These are phyloP conservation scores for Saksenaea oblongispora DNA, from an alignment of 371 early-diverging fungal genomes.

Conservation along the genomic window DNA sequence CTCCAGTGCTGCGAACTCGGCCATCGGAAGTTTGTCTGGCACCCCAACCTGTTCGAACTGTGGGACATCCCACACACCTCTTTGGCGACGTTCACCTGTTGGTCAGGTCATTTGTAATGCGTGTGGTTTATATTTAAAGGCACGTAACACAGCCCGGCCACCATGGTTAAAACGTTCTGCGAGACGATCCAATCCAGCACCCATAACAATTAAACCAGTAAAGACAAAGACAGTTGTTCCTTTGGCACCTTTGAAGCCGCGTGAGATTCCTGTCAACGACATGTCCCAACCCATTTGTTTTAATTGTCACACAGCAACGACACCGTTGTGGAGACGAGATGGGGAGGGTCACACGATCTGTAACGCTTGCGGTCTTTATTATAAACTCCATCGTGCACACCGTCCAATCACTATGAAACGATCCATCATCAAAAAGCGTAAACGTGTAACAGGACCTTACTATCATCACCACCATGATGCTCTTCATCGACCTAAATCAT, in stretches of 20 bases:
- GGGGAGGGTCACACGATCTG: conserved; percentile 77
- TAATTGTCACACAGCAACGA: conserved; percentile 81
- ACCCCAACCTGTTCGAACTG: conserved; percentile 83
- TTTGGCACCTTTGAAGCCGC: not conserved
- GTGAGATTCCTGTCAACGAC: not conserved
- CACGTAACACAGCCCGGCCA: conserved; percentile 81
- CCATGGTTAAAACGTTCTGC: conserved; percentile 68
- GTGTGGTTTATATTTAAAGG: conserved; percentile 85
- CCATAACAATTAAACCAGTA: not conserved
- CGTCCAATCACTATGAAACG: conserved; percentile 80
- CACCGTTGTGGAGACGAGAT: conserved; percentile 90
- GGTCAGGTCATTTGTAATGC: conserved; percentile 91
- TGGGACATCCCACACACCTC: conserved; percentile 85
- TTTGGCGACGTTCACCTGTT: conserved; percentile 87
- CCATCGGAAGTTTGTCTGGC: conserved; percentile 49
- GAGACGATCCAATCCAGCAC: not conserved
- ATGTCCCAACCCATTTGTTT: conserved; percentile 47
- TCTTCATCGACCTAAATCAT: not conserved
- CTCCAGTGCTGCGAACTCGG: conserved; percentile 61
- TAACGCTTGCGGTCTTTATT: conserved; percentile 89
- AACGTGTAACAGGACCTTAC: conserved; percentile 38
- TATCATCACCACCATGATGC: not conserved
- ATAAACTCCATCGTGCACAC: conserved; percentile 74
- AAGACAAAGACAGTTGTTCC: not conserved
- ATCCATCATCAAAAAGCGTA: conserved; percentile 80